Base-by-base conservation (phyloP, 2,329 filamentous ascomycete genomes). In the Colletotrichum graminicola region DNA sequence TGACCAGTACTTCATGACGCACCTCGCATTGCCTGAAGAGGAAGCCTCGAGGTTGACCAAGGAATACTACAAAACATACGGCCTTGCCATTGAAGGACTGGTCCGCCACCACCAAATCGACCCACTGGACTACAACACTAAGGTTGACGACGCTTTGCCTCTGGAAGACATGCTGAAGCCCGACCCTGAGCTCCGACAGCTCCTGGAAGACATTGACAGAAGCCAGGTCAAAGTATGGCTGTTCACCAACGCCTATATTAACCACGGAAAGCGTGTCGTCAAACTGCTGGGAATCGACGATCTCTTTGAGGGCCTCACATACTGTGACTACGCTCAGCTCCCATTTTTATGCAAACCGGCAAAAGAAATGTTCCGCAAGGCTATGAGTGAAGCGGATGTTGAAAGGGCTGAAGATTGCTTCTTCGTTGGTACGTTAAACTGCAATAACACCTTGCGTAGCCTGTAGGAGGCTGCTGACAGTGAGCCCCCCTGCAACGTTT, bases 81-180 rank as follows among this genome's bases (percentile, higher is more conserved):
- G 97, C 36, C 89, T 99, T 21, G 96, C 96, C 29, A 97, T 99
- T 74, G 94, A 98, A 82, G 96, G 96, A 1, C 88, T 99, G 0
- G 94, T 97, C 45, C 91, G 94, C 8, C 93, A 98, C 82, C 96
- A 99, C 84, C 91, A 97, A 81, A 97, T 99, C 76, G 93, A 98
- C 77, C 93, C 96, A 0, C 86, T 99, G 6, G 94, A 97, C 67
- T 99, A 98, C 85, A 99, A 99, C 80, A 84, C 88, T 75, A 92
- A 97, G 82, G 96, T 99, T 12, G 96, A 99, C 79, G 96, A 99
- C 80, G 96, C 96, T 2, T 84, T 99, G 36, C 95, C 96, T 0
- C 88, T 99, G 6, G 94, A 98, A 77, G 86, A 88, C n/a, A 89
- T 98, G 78, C 92, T 99, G 79, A 91, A 91, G 78, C 93, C 94